Conservation (phyloP, 805 yeast genomes). For the Cyberlindnera saturnus region DNA sequence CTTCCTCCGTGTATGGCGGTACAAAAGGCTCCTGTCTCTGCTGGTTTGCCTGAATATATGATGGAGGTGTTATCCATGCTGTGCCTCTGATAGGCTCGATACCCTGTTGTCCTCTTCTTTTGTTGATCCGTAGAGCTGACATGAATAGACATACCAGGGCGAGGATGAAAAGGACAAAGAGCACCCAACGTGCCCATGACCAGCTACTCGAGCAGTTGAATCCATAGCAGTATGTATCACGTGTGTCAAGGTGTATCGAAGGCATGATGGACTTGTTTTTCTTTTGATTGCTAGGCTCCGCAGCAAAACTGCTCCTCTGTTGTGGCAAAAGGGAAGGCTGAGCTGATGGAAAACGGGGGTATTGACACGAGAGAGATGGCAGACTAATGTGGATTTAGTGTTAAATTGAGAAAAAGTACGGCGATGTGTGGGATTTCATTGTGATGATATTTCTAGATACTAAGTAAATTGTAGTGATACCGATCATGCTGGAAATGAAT, state of each 20-base stretch:
- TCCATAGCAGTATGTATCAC: conserved; percentile 17
- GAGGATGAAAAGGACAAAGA: conserved; percentile 52
- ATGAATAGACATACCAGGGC: conserved; percentile 40
- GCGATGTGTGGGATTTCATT: too few species aligned
- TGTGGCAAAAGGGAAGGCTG: too few species aligned
- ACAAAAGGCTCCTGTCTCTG: conserved; percentile 47
- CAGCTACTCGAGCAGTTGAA: conserved; percentile 12
- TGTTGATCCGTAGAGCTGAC: conserved; percentile 50
- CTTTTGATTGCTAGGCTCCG: too few species aligned
- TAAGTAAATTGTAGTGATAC: too few species aligned
- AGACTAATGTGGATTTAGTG: too few species aligned
- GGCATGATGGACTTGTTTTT: conserved; percentile 1
- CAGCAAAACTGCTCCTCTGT: too few species aligned
- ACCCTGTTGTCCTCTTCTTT: conserved; percentile 37
- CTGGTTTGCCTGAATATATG: conserved; percentile 38
- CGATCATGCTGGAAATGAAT: too few species aligned
- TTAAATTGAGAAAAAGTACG: too few species aligned
- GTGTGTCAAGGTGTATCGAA: conserved; percentile 3
- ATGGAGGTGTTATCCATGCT: conserved; percentile 83
- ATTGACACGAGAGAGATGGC: too few species aligned
- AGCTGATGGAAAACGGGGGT: too few species aligned
- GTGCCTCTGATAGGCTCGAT: conserved; percentile 66
- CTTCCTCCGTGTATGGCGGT: conserved; percentile 61
- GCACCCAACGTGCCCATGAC: conserved; percentile 30
- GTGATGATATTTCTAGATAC: too few species aligned